Conservation (phyloP, 1,284 basidiomycete genomes). For the Rhizoctonia solani region DNA sequence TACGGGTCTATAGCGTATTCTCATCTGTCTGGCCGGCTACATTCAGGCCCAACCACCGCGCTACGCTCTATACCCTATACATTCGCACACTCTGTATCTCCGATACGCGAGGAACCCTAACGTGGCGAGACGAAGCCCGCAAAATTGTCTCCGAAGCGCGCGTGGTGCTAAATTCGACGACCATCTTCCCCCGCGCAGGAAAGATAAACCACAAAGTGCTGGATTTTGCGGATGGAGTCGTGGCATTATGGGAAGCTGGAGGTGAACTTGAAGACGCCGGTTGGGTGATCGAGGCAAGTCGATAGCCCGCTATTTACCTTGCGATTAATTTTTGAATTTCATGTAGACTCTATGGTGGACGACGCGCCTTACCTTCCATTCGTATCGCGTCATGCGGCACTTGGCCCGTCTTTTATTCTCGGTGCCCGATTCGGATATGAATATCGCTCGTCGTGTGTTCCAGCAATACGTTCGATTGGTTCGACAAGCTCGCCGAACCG, state of each 20-base stretch:
- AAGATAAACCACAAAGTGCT: conserved; percentile 79
- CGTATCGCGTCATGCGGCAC: conserved; percentile 79
- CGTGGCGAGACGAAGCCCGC: conserved; percentile 68
- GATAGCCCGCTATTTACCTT: neutral
- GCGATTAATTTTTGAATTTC: conserved; percentile 36
- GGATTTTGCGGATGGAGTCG: conserved; percentile 80
- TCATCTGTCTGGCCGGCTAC: conserved; percentile 70
- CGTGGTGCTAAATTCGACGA: conserved; percentile 65
- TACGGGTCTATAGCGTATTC: conserved; percentile 59
- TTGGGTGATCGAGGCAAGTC: conserved; percentile 75
- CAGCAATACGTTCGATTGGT: conserved; percentile 84
- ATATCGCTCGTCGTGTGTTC: conserved; percentile 75
- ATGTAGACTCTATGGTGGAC: conserved; percentile 86
- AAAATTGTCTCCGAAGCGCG: conserved; percentile 71
- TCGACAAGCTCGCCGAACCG: conserved; percentile 72
- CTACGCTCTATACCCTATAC: conserved; percentile 68
- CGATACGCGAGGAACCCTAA: conserved; percentile 48
- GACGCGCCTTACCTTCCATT: conserved; percentile 89
- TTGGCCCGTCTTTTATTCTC: conserved; percentile 70
- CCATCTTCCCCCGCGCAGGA: conserved; percentile 83
- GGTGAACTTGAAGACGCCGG: conserved; percentile 61
- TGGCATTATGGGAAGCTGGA: conserved; percentile 78
- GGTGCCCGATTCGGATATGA: conserved; percentile 59
- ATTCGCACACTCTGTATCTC: conserved; percentile 66
- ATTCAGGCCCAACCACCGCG: conserved; percentile 75